A percentile compares a stretch with the other conserved stretches of the same genome.
phyloP scores from a whole-genome alignment of 1,284 basidiomycete genomes.

The Neolentinus lepideus region DNA sequence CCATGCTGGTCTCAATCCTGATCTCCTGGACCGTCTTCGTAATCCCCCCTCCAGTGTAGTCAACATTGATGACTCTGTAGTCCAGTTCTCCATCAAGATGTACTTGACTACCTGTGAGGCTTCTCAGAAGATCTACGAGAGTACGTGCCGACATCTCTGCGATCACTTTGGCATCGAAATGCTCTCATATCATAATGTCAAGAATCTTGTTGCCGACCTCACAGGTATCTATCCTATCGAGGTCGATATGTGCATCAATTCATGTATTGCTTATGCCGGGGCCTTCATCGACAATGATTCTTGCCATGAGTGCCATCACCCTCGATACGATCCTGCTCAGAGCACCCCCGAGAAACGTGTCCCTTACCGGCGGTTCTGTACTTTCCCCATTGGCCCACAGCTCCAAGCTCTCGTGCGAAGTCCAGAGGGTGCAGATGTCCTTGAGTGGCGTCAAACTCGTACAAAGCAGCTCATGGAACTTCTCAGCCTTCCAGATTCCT shows the following conservation, averaged over 20 bases:
- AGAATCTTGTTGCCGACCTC: constrained; percentile 14
- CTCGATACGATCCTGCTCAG: constrained; percentile 16
- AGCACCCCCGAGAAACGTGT: neutral
- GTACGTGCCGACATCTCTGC: too few relatives aligned
- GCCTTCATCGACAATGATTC: too few relatives aligned
- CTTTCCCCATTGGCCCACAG: constrained; percentile 27
- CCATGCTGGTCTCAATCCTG: constrained; percentile 10
- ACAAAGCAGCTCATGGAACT: constrained; percentile 7
- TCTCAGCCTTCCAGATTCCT: constrained; percentile 2
- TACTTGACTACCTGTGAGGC: neutral
- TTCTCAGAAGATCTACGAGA: neutral
- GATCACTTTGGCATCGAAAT: constrained; percentile 1
- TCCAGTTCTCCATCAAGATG: constrained; percentile 4
- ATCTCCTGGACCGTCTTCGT: constrained; percentile 17
- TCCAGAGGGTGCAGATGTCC: constrained; percentile 18
- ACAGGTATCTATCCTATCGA: constrained; percentile 22
- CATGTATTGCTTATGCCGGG: constrained; percentile 8
- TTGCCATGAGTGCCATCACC: constrained; percentile 15
- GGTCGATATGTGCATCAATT: constrained; percentile 21
- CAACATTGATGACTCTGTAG: constrained; percentile 17
- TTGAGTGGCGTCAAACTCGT: constrained; percentile 8
- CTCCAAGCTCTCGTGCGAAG: constrained; percentile 23
- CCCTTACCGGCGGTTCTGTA: constrained; percentile 15
- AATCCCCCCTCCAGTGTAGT: constrained; percentile 16
- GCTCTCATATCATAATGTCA: constrained; percentile 16